Evolutionary conservation across 2,329 filamentous ascomycete genomes (phyloP), one percentile per base, ranked within the genome.

Genomic region (Hypoxylon rubiginosum): DNA sequence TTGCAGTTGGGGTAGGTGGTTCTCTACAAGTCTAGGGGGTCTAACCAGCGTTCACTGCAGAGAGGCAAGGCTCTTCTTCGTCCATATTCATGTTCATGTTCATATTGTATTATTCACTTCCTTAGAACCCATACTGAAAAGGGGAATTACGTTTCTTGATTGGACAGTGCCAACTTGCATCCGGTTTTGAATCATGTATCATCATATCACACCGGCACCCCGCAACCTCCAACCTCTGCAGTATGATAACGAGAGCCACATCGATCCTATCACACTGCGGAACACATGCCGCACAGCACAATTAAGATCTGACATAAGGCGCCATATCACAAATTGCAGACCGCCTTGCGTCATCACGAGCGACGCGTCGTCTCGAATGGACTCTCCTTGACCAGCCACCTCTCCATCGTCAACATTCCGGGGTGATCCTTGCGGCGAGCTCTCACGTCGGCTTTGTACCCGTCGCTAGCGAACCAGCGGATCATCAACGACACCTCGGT

Each of bases 391-490:
- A 62, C 58, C 36, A 80, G 46, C 78, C 77, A 80, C 51, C 71
- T 54, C 64, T 76, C 74, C 69, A 80, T 71, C 5, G 73, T 76
- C 67, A 79, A 52, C 71, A 80, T 32, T 0, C 60, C 72, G 2
- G 77, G 76, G 50, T 78, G 65, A 3, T 79, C 77, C 57, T 50
- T 66, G 34, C 76, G 72, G 10, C 75, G 62, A 24, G 72, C 72
- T 45, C 58, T 56, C 41, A 79, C 64, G 51, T 80, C 71, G 3
- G 77, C 78, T 45, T 64, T 71, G 61, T 79, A 80, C 13, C 78
- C 78, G 17, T 78, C 74, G 19, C 58, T 72, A 0, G 73, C 74
- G 48, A 80, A 80, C 78, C 78, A 80, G n/a, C 70, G 70, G 15
- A 79, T 73, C 77, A 79, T 79, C 11, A 72, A 8, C 3, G 70